Evolutionary conservation across 805 yeast species (phyloP), one percentile per base, ranked within the genome.

Genomic region (Yamadazyma sp.): DNA sequence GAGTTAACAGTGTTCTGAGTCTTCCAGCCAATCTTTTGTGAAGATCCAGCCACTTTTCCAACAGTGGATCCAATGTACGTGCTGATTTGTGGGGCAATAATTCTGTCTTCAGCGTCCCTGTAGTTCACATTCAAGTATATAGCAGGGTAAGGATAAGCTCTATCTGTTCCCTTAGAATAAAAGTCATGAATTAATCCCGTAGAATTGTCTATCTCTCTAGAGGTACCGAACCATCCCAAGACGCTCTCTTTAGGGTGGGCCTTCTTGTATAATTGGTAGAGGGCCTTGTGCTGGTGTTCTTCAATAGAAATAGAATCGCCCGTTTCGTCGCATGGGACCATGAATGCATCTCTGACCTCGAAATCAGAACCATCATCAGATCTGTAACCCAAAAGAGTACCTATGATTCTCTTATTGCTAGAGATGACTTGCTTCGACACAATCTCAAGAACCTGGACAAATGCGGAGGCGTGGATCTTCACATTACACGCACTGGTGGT

Each of bases 201-300:
- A 58, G 82, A 76, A 38, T 78, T 72, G 62, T 84, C 90, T 46
- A 86, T 74, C 47, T 68, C 70, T 32, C 70, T 65, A 12, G 83
- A 68, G 28, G 76, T 68, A 35, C 82, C 80, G 59, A 84, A 88
- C 96, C 96, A 88, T 39, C 96, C 96, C 32, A 88, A 71, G 38
- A 88, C 82, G 35, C 73, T 71, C 47, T 81, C 84, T 55, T 83
- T 84, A 40, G 93, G 91, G 62, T 82, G 82, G 22, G 91, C 80
- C 55, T 78, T 78, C 66, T 81, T 83, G 64, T 84, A 78, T 54
- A 88, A 66, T 50, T 78, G 80, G 62, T 70, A 84, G 61, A 84
- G 75, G 22, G 80, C 67, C 55, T 77, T 75, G 70, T 85, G 88
- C 57, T 78, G 82, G 41, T 80, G 82, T 53, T 84, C 86, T 55